phyloP scores from a whole-genome alignment of 495 filamentous ascomycete species.

The Darksidea phi region DNA sequence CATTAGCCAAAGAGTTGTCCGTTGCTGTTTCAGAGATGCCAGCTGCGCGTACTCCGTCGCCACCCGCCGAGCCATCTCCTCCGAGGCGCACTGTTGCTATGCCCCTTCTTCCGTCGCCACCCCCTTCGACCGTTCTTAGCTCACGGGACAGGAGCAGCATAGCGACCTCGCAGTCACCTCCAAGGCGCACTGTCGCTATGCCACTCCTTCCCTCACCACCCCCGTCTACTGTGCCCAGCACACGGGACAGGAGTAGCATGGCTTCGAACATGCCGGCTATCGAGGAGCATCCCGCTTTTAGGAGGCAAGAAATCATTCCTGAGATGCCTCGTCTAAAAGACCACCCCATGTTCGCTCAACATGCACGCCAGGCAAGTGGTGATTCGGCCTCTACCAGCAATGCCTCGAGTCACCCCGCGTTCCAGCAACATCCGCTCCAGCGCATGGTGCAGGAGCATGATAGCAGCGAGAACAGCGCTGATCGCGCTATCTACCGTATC shows the following conservation, averaged over 20 bases:
- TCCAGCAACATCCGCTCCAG: constrained; percentile 32
- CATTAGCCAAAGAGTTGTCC: constrained; percentile 1
- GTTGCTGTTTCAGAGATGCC: constrained; percentile 11
- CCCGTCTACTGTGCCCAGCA: constrained; percentile 19
- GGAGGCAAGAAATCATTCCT: neutral
- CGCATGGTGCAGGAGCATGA: constrained; percentile 18
- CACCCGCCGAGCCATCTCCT: neutral
- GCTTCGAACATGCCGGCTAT: constrained; percentile 29
- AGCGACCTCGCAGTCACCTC: neutral
- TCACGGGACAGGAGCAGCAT: constrained; percentile 13
- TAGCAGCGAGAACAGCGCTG: constrained; percentile 37
- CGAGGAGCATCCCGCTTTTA: constrained; percentile 25
- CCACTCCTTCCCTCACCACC: constrained; percentile 29
- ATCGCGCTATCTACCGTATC: constrained; percentile 43
- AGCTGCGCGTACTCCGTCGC: neutral
- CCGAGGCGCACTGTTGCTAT: constrained; percentile 18
- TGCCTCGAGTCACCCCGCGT: constrained; percentile 14
- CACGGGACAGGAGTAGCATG: constrained; percentile 13
- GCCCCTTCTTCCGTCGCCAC: constrained; percentile 26
- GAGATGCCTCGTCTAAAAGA: constrained; percentile 12
- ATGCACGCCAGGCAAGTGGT: neutral
- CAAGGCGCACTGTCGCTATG: constrained; percentile 15
- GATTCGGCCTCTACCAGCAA: no score
- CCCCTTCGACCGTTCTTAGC: constrained; percentile 21
- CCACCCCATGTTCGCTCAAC: constrained; percentile 14